Conservation (phyloP, 257 asterid species). For the Forsythia viridissima region DNA sequence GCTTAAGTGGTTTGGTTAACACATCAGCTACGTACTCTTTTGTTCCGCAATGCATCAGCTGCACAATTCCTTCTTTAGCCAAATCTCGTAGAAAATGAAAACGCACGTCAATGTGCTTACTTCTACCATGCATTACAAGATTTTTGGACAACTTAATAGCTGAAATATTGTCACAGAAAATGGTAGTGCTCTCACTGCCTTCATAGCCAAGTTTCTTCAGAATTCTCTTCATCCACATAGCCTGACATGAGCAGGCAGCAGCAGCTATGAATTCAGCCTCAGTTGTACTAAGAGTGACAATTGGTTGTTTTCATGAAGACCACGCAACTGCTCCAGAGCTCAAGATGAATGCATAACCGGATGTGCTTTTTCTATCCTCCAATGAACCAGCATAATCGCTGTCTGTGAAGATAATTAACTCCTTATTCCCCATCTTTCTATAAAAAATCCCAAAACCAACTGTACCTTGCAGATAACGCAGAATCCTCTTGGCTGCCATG, state of each 20-base stretch:
- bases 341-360: neutral
- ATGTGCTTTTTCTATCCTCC: neutral
- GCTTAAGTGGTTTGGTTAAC: neutral
- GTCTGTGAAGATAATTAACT: neutral
- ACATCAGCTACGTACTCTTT: neutral
- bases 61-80: neutral
- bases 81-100: conserved; percentile 1
- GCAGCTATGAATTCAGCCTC: neutral
- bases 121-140: neutral
- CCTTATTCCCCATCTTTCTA: neutral
- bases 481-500: neutral
- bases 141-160: conserved; percentile 7
- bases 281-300: neutral
- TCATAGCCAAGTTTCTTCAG: neutral
- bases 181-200: neutral
- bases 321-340: neutral
- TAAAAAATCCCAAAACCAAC: neutral
- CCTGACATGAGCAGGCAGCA: neutral
- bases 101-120: conserved; percentile 8
- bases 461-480: neutral
- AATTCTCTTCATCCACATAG: neutral
- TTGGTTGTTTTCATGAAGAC: neutral
- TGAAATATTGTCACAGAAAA: neutral
- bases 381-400: neutral
- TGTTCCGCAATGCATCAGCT: neutral